Percentiles rank a stretch among this genome's conserved stretches.
These are phyloP conservation scores for Pseudozyma pruni DNA, from an alignment of 1,284 basidiomycete species.

Conservation along the genomic window DNA sequence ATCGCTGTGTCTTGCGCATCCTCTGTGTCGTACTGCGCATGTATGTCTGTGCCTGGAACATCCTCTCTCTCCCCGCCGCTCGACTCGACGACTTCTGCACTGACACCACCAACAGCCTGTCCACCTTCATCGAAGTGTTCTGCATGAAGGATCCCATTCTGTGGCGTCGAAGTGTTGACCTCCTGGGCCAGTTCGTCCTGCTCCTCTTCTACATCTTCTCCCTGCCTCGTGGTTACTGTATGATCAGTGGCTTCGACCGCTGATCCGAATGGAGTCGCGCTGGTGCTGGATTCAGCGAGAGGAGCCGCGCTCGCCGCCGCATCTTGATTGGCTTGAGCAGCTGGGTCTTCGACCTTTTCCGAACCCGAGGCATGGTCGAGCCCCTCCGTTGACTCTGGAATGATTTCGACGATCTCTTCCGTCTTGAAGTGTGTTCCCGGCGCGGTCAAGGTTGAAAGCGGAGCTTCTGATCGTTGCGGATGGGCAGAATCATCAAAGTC, in stretches of 20 bases:
- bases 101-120: constrained; percentile 10
- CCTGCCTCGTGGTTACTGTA: neutral
- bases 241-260: neutral
- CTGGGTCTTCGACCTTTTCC: neutral
- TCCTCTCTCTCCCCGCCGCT: constrained; percentile 1
- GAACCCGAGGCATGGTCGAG: neutral
- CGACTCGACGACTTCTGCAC: constrained; percentile 1
- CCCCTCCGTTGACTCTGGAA: neutral
- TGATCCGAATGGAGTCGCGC: neutral
- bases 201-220: constrained; percentile 6
- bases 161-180: neutral
- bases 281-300: neutral
- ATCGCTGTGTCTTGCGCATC: constrained; percentile 25
- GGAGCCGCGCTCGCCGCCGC: neutral
- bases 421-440: neutral
- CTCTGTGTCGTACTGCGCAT: constrained; percentile 10
- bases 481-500: constrained; percentile 24
- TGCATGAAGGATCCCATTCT: neutral
- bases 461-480: neutral
- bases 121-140: constrained; percentile 3
- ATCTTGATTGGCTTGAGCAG: neutral
- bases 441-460: neutral
- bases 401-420: neutral
- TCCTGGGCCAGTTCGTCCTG: constrained; percentile 9
- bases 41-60: constrained; percentile 6